Conservation (phyloP, 1,284 basidiomycete species). For the Cutaneotrichosporon mucoides region DNA sequence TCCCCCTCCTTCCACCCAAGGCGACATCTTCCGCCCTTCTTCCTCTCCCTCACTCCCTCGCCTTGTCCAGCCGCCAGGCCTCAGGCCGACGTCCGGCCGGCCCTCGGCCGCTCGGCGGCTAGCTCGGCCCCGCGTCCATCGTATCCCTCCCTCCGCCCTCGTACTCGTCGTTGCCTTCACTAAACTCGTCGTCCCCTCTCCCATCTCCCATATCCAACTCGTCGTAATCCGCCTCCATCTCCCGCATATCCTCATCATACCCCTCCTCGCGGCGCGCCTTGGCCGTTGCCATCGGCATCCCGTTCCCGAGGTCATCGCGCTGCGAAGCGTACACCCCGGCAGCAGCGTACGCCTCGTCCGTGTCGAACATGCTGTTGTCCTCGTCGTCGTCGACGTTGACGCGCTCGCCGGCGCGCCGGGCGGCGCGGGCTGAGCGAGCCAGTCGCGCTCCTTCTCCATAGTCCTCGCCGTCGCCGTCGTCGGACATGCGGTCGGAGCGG, state of each 20-base stretch:
- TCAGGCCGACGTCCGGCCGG: background rate
- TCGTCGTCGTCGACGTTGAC: slow-evolving; percentile 7
- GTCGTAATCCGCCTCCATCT: slow-evolving; percentile 21
- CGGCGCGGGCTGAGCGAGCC: slow-evolving; percentile 1
- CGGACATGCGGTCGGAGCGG: no score
- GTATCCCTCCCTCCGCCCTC: slow-evolving; percentile 8
- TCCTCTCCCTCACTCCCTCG: background rate
- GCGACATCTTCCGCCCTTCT: background rate
- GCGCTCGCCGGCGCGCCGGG: background rate
- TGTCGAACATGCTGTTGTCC: slow-evolving; percentile 21
- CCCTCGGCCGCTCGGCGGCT: no score
- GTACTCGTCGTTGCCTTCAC: slow-evolving; percentile 40
- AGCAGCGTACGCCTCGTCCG: slow-evolving; percentile 16
- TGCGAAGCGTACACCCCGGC: slow-evolving; percentile 8
- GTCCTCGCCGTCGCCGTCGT: no score
- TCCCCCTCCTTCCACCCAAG: no score
- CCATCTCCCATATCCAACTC: slow-evolving; percentile 20
- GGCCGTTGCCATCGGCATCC: slow-evolving; percentile 20
- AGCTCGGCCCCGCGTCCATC: background rate
- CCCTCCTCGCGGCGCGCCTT: slow-evolving; percentile 20
- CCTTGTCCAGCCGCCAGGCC: no score
- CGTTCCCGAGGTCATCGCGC: slow-evolving; percentile 23
- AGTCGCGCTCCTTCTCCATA: background rate
- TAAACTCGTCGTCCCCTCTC: slow-evolving; percentile 28
- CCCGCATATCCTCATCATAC: slow-evolving; percentile 23